Percentiles rank a stretch among this genome's conserved stretches.
Conservation (phyloP, 2,329 filamentous ascomycete species). For the Aspergillus neotritici region DNA sequence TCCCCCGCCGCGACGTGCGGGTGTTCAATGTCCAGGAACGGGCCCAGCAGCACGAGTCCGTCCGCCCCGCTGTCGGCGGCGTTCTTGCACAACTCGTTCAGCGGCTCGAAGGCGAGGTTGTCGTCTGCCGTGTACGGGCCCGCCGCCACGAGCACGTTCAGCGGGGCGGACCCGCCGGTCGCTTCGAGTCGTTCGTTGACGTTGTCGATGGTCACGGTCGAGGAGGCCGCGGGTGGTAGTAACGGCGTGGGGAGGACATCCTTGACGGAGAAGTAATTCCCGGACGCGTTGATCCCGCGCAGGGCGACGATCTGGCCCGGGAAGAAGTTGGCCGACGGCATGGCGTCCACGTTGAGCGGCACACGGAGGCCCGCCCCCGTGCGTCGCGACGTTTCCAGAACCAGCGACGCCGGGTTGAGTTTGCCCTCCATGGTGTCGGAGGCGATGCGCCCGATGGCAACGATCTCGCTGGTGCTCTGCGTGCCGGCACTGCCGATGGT, state of each 20-base stretch:
- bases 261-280: conserved; percentile 72
- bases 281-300: conserved; percentile 78
- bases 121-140: conserved; percentile 91
- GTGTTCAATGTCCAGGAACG: conserved; percentile 88
- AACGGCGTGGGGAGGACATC: conserved; percentile 71
- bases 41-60: conserved; percentile 71
- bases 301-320: conserved; percentile 90
- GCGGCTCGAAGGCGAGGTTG: conserved; percentile 82
- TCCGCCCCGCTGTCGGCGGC: conserved; percentile 72
- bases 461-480: conserved; percentile 77
- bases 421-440: conserved; percentile 80
- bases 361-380: conserved; percentile 78
- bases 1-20: conserved; percentile 76
- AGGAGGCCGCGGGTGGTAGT: conserved; percentile 67
- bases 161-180: conserved; percentile 58
- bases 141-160: conserved; percentile 71
- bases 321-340: conserved; percentile 75
- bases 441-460: conserved; percentile 86
- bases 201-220: conserved; percentile 57
- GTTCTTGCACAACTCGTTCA: conserved; percentile 73
- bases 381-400: conserved; percentile 80
- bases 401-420: conserved; percentile 75
- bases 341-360: conserved; percentile 66
- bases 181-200: conserved; percentile 65
- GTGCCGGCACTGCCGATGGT: conserved; percentile 82